phyloP scores from a whole-genome alignment of 441 rosid species.

The Pelargonium australe region DNA sequence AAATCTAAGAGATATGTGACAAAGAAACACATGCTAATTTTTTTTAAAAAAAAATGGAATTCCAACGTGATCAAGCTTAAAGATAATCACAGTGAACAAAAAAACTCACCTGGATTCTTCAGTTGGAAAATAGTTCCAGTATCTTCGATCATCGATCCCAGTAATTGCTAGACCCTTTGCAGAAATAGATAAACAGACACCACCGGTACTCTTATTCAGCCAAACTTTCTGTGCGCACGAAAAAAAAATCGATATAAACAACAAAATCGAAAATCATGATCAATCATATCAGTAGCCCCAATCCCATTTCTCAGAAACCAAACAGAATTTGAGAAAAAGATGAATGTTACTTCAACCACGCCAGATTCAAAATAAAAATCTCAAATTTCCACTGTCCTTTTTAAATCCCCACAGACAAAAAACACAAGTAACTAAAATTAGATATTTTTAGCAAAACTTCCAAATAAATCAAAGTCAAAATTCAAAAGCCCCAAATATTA shows the following conservation, averaged over 20 bases:
- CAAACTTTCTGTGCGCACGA: constrained; percentile 46
- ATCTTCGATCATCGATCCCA: constrained; percentile 70
- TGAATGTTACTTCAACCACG: not conserved
- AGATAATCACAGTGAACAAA: not conserved
- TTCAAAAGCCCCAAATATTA: too few species aligned
- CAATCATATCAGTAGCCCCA: not conserved
- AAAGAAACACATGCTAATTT: not conserved
- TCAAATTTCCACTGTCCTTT: too few species aligned
- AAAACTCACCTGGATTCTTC: constrained; percentile 59
- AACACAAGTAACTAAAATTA: not conserved
- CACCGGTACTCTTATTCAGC: constrained; percentile 59
- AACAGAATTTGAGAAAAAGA: not conserved
- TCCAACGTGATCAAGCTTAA: not conserved
- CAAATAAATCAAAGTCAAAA: too few species aligned
- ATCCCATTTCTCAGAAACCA: not conserved
- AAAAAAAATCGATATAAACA: constrained; percentile 3
- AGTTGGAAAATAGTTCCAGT: constrained; percentile 55
- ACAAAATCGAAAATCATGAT: not conserved
- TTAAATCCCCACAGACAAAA: too few species aligned
- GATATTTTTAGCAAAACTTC: not conserved
- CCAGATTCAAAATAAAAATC: not conserved
- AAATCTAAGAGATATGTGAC: not conserved
- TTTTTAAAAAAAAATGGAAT: not conserved
- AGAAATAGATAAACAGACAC: constrained; percentile 60
- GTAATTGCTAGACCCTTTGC: constrained; percentile 55